phyloP scores from a whole-genome alignment of 352 stramenopile species.

The Globisporangium emineosum region DNA sequence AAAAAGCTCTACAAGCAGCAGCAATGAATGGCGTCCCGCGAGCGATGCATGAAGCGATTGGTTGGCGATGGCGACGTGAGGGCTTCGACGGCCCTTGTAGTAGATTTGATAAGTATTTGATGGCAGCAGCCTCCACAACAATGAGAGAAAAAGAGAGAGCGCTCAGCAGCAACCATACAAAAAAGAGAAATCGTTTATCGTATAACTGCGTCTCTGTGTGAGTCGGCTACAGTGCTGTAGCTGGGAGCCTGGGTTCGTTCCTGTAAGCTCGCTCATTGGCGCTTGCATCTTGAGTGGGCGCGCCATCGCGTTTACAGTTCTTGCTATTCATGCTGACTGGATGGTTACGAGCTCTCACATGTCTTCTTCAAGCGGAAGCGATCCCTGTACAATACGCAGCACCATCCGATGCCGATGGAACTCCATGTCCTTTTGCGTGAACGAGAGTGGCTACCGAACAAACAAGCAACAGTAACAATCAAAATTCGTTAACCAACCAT shows the following conservation, averaged over 20 bases:
- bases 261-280: neutral
- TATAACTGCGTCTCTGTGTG: neutral
- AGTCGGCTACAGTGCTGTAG: neutral
- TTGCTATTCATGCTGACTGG: neutral
- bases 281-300: neutral
- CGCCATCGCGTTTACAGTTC: neutral
- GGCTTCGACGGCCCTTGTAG: neutral
- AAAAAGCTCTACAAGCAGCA: neutral
- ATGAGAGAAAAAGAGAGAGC: neutral
- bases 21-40: neutral
- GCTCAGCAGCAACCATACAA: neutral
- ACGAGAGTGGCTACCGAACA: constrained; percentile 44
- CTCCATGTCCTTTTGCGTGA: constrained; percentile 80
- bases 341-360: constrained; percentile 27
- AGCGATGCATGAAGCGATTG: neutral
- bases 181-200: constrained; percentile 4
- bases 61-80: neutral
- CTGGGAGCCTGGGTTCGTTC: neutral
- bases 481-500: too few species aligned
- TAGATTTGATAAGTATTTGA: constrained; percentile 14
- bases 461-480: neutral
- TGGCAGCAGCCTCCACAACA: neutral
- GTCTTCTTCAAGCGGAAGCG: constrained; percentile 64
- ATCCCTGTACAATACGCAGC: constrained; percentile 62
- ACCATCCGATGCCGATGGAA: constrained; percentile 85